Conservation (phyloP, 345 rosid genomes). For the Brassica juncea region DNA sequence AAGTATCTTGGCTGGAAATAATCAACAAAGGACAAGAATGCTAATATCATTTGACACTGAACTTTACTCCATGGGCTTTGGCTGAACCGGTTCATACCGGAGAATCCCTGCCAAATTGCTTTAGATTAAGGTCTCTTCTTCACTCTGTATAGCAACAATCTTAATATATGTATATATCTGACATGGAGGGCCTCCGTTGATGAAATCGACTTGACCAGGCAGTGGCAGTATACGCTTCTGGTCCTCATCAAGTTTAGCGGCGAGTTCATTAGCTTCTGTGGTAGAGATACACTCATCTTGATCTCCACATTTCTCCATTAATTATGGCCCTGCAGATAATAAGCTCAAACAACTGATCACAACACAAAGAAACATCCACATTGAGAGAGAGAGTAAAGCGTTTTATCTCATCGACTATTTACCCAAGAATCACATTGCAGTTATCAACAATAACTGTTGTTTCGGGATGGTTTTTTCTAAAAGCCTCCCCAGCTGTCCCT, state of each 20-base stretch:
- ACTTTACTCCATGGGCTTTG: slow-evolving; percentile 88
- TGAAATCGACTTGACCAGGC: slow-evolving; percentile 88
- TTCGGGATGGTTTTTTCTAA: slow-evolving; percentile 67
- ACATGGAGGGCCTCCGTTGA: slow-evolving; percentile 97
- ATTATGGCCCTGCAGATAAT: slow-evolving; percentile 57
- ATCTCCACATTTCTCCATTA: slow-evolving; percentile 76
- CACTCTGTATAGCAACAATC: slow-evolving; percentile 1
- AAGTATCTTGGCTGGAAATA: slow-evolving; percentile 86
- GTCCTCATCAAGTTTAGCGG: slow-evolving; percentile 42
- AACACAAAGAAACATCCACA: slow-evolving; percentile 3
- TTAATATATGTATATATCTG: slow-evolving; percentile 50
- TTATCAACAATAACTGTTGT: slow-evolving; percentile 67
- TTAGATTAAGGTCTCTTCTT: neutral
- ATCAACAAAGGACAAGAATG: slow-evolving; percentile 73
- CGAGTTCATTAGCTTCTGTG: slow-evolving; percentile 60
- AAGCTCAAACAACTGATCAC: slow-evolving; percentile 22
- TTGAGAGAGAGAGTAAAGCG: neutral
- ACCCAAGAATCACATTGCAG: slow-evolving; percentile 89
- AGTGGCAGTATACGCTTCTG: slow-evolving; percentile 45
- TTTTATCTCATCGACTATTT: slow-evolving; percentile 6
- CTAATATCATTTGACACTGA: slow-evolving; percentile 67
- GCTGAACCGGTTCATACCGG: slow-evolving; percentile 89
- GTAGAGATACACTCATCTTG: slow-evolving; percentile 80
- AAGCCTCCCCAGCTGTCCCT: slow-evolving; percentile 85
- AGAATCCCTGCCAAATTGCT: slow-evolving; percentile 70